Base-by-base conservation (phyloP, 805 yeast genomes). In the Maudiozyma saulgeensis region DNA sequence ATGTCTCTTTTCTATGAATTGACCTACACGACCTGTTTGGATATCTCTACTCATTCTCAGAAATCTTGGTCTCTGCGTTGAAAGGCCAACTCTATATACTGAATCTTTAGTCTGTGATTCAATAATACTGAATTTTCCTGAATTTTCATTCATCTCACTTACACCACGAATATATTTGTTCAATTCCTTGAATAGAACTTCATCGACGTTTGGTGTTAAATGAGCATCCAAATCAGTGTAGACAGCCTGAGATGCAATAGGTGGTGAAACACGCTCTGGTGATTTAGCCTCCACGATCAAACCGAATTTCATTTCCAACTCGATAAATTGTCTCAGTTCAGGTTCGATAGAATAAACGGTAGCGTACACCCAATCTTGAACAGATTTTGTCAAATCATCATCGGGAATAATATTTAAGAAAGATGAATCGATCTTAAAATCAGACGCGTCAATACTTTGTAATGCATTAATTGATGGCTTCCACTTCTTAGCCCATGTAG, bases 351-450 rank as follows among this genome's bases (percentile, higher is more conserved):
- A 86, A 43, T 75, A 74, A 44, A 88, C 73, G 53, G 86, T 83
- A 18, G 95, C 89, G 72, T 84, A 89, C 8, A 90, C 75, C 97
- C 97, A 90, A 57, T 84, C 87, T 21, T 93, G 84, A 6, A 90
- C 80, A 34, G 86, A 79, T 60, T 90, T 79, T 6, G 90, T 84
- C 51, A 87, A 72, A 58, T 87, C 91, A 59, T 87, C 88, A 44
- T 86, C 81, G 0, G 84, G 75, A 5, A 89, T 90, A 0, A 88
- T 81, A 16, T 87, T 75, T 41, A 88, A 78, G 45, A 78, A 66
- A 0, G 75, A 64, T 19, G 72, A 61, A 32, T 72, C 76, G 28
- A 67, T 45, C 61, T 65, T 56, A 9, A 64, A 57, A 48, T 64
- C 64, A 13, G 59, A 62, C 19, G 60, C 57, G 46, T 65, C 64